Evolutionary conservation across 176 grass and related monocot genomes (phyloP), one percentile per base, ranked within the genome.

Genomic region (Zizania latifolia): DNA sequence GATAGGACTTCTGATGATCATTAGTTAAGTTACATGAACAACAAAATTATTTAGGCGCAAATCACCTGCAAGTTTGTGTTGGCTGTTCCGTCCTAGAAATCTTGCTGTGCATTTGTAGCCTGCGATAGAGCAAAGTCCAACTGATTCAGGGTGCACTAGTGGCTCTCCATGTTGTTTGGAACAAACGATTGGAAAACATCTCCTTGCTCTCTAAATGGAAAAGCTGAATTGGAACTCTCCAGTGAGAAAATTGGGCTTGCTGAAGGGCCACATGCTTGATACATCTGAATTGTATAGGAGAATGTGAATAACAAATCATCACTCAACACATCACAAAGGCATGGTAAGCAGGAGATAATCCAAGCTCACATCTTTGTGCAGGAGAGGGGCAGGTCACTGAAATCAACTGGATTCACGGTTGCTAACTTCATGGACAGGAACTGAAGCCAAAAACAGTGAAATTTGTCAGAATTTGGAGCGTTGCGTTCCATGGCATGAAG

Each of bases 341-440:
- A 51, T 37, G 36, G 7, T 53, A 17, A 64, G 10, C 48, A 64
- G 75, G 46, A 57, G 11, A 50, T 8, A 21, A n/a, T 32, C 78
- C 12, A 8, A 63, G 15, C 88, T 85, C 61, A 99, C 95, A 62
- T 99, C 95, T 86, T 92, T 99, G 14, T 90, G 75, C 60, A 94
- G 78, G 71, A 92, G 82, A 31, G 86, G 30, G 91, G 81, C 41
- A 99, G 71, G 81, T 89, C 82, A 51, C 62, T 85, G 79, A 94
- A 92, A 63, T 99, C 95, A 13, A 94, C 64, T 17, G 95, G 95
- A 59, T 94, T 99, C 84, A 94, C 95, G 1, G 95, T 94, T 32
- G 95, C 91, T 21, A 99, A 81, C 89, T 99, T 99, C 95, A 99
- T 99, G 0, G 95, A 99, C 19, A 99, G 91, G 81, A 99, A 99